phyloP scores from a whole-genome alignment of 108 stramenopile species.

The Fistulifera solaris region DNA sequence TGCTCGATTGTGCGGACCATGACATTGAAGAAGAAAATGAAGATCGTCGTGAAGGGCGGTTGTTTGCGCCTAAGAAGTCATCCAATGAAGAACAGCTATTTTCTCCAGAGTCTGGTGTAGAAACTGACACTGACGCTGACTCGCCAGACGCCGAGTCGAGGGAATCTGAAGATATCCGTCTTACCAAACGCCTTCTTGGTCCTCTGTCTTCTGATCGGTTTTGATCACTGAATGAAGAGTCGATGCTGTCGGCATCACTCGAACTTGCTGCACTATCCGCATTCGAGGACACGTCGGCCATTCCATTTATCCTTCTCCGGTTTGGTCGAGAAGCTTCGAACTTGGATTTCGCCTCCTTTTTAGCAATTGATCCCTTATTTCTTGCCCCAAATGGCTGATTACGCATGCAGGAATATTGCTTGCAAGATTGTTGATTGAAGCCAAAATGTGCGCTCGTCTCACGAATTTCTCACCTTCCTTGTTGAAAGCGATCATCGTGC shows the following conservation, averaged over 20 bases:
- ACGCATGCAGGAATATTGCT: slow-evolving; percentile 53
- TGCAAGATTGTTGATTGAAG: slow-evolving; percentile 43
- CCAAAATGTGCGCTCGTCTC: slow-evolving; percentile 32
- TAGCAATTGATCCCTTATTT: slow-evolving; percentile 6
- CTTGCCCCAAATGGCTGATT: slow-evolving; percentile 24
- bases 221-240: too few relatives aligned
- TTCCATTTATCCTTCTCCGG: slow-evolving; percentile 11
- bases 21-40: too few relatives aligned
- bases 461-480: slow-evolving; percentile 16
- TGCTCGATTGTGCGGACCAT: too few relatives aligned
- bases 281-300: not conserved
- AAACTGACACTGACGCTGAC: not conserved
- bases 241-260: too few relatives aligned
- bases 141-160: not conserved
- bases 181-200: too few relatives aligned
- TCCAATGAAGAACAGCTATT: not conserved
- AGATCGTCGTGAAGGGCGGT: not conserved
- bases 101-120: not conserved
- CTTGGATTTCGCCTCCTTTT: slow-evolving; percentile 2
- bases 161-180: not conserved
- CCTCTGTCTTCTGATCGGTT: too few relatives aligned
- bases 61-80: not conserved
- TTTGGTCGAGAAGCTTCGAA: slow-evolving; percentile 7
- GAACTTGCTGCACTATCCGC: not conserved
- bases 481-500: slow-evolving; percentile 6